Conservation (phyloP, 441 rosid species). For the Corymbia calophylla region DNA sequence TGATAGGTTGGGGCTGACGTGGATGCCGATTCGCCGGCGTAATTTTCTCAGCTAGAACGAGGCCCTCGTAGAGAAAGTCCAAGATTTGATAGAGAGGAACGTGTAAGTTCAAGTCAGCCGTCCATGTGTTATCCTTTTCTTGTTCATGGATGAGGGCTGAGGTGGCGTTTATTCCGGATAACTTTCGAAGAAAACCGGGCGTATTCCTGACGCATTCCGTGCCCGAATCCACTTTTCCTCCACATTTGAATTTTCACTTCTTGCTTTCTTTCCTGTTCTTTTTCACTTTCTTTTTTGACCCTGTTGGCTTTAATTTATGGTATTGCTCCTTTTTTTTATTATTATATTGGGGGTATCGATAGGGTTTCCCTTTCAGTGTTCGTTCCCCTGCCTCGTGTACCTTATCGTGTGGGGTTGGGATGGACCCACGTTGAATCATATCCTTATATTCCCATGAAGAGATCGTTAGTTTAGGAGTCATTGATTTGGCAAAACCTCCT, state of each 20-base stretch:
- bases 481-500: not conserved
- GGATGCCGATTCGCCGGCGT: accelerated
- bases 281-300: not conserved
- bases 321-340: no score
- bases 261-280: not conserved
- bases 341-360: not conserved
- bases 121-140: not conserved
- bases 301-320: not conserved
- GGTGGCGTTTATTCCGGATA: not conserved
- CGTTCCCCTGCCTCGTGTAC: not conserved
- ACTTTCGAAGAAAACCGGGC: not conserved
- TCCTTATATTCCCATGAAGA: not conserved
- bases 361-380: not conserved
- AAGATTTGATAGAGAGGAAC: not conserved
- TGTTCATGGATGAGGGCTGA: not conserved
- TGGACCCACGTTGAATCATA: not conserved
- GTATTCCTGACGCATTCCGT: not conserved
- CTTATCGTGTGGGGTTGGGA: not conserved
- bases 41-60: not conserved
- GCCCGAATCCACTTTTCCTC: not conserved
- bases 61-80: not conserved
- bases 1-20: no score
- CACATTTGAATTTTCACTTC: not conserved
- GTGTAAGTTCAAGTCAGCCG: not conserved
- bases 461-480: not conserved